phyloP scores from a whole-genome alignment of 1,139 yeast species.

The Suhomyces wounanorum region DNA sequence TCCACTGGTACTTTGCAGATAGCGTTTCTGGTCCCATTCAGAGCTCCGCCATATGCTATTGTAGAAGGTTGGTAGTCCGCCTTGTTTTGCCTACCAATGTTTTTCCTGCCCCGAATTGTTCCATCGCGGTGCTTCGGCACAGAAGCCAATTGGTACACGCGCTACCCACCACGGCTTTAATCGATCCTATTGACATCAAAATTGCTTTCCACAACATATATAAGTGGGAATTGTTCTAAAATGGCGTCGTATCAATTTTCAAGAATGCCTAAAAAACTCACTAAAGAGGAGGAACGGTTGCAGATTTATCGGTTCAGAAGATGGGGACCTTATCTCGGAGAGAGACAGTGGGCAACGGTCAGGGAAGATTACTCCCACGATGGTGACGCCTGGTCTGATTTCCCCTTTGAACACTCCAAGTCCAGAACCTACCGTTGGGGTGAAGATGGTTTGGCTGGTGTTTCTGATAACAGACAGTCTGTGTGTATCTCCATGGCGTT shows the following conservation, averaged over 20 bases:
- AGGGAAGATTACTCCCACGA: constrained; percentile 85
- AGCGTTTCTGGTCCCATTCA: not conserved
- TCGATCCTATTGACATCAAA: not conserved
- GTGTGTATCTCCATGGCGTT: constrained; percentile 78
- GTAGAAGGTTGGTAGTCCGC: not conserved
- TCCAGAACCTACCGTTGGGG: constrained; percentile 94
- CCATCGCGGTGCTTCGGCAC: constrained; percentile 2
- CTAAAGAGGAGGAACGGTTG: constrained; percentile 72
- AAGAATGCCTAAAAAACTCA: constrained; percentile 19
- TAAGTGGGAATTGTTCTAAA: not conserved
- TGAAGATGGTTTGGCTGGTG: constrained; percentile 94
- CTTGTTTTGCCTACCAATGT: not conserved
- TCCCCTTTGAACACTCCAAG: constrained; percentile 85
- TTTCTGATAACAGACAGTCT: constrained; percentile 80
- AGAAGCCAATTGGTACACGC: constrained; percentile 7
- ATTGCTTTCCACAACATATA: constrained; percentile 1
- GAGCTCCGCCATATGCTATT: not conserved
- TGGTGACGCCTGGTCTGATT: constrained; percentile 93
- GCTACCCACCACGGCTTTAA: constrained; percentile 2
- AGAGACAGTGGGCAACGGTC: constrained; percentile 94
- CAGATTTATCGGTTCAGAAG: constrained; percentile 55
- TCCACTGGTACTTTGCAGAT: too few relatives aligned
- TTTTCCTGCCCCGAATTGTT: not conserved
- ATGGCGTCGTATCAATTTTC: constrained; percentile 5
- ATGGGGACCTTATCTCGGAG: constrained; percentile 94